These are phyloP conservation scores for Akanthomyces lecanii DNA, from an alignment of 2,329 filamentous ascomycete species.

Conservation along the genomic window DNA sequence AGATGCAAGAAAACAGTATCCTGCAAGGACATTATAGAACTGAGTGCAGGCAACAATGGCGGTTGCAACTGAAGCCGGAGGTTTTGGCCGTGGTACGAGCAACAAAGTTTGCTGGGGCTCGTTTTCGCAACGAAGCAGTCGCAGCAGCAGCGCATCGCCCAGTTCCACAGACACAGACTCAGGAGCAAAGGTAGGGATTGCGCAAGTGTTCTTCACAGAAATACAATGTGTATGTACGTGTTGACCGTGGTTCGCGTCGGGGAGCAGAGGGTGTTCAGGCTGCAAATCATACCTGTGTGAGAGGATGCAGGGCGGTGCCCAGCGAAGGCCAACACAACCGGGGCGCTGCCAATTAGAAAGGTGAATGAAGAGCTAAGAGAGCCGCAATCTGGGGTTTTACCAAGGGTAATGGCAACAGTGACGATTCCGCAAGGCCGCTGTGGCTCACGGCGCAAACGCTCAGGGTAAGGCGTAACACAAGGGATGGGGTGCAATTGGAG, in stretches of 20 bases:
- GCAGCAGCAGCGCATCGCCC: neutral
- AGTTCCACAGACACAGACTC: neutral
- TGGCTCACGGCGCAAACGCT: conserved; percentile 8
- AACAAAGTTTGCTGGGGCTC: conserved; percentile 6
- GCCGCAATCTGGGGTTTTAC: neutral
- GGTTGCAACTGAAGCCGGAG: neutral
- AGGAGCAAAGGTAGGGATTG: neutral
- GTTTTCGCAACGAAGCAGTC: neutral
- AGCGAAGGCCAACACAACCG: neutral
- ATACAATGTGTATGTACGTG: neutral
- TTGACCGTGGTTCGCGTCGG: neutral
- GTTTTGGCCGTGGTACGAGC: neutral
- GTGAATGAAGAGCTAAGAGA: neutral
- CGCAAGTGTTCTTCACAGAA: neutral
- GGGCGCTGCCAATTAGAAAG: neutral
- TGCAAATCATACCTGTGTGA: conserved; percentile 9
- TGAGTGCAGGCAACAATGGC: neutral
- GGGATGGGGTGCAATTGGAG: conserved; percentile 11
- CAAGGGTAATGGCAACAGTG: neutral
- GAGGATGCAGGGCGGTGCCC: neutral
- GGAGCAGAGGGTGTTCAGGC: neutral
- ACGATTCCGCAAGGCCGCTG: neutral
- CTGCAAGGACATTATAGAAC: too few species aligned
- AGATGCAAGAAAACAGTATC: neutral
- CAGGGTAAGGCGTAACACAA: conserved; percentile 8